These are phyloP conservation scores for Alloascoidea hylecoeti DNA, from an alignment of 805 yeast genomes.

Conservation along the genomic window DNA sequence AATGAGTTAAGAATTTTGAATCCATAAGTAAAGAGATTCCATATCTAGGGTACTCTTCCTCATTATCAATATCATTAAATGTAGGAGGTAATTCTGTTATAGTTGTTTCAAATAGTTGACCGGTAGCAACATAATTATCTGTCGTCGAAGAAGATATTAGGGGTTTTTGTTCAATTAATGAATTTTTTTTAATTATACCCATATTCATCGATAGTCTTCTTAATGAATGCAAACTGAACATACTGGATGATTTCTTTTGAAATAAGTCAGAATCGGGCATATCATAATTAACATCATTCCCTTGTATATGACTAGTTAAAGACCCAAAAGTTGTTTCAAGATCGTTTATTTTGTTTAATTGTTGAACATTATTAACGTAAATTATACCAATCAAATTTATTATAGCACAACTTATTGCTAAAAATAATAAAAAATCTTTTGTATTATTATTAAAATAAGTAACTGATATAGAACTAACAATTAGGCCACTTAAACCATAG, in stretches of 20 bases:
- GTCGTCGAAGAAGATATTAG: neutral
- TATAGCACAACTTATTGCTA: conserved; percentile 36
- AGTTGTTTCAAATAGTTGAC: neutral
- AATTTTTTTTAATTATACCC: too few relatives aligned
- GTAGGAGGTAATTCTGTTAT: neutral
- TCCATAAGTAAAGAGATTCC: conserved; percentile 13
- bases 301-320: neutral
- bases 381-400: conserved; percentile 28
- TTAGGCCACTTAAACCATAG: conserved; percentile 58
- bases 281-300: neutral
- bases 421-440: conserved; percentile 38
- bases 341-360: neutral
- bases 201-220: neutral
- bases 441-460: conserved; percentile 36
- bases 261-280: neutral
- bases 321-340: too few relatives aligned
- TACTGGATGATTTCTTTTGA: neutral
- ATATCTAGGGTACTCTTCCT: conserved; percentile 3
- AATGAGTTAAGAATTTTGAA: conserved; percentile 33
- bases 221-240: neutral
- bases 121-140: neutral
- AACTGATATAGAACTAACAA: conserved; percentile 46
- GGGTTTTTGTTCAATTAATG: neutral
- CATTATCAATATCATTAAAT: neutral
- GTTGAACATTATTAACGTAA: conserved; percentile 19